Percentiles rank a stretch among this genome's conserved stretches.
Evolutionary conservation across 2,329 filamentous ascomycete species (phyloP).

Genomic region (Monosporascus cannonballus): DNA sequence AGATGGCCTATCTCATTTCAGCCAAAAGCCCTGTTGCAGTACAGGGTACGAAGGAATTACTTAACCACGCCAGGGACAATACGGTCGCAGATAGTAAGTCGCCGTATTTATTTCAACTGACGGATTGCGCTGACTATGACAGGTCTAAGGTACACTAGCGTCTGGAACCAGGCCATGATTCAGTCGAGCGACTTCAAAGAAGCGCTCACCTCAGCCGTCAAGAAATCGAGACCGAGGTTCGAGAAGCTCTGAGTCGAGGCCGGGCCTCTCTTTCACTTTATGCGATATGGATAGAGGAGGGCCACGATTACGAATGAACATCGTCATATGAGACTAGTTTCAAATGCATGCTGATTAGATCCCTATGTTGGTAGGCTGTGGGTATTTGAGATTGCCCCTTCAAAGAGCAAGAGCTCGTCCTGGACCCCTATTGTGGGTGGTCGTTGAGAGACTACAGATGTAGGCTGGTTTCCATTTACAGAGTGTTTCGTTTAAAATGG

Average conservation of each 20-base stretch:
- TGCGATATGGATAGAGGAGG: too few species aligned
- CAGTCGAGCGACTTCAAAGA: conserved; percentile 73
- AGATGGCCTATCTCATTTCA: conserved; percentile 49
- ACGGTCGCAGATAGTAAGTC: conserved; percentile 65
- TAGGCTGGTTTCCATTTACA: background rate
- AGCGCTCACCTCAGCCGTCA: conserved; percentile 69
- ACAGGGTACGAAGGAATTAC: conserved; percentile 25
- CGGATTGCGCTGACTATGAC: conserved; percentile 13
- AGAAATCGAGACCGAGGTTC: conserved; percentile 76
- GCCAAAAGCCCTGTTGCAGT: conserved; percentile 70
- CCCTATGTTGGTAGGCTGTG: too few species aligned
- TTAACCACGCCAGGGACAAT: conserved; percentile 60
- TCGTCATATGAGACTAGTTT: background rate
- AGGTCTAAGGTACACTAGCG: conserved; percentile 73
- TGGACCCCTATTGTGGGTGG: too few species aligned
- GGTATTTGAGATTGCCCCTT: too few species aligned
- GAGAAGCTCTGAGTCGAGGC: conserved; percentile 61
- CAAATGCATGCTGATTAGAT: too few species aligned
- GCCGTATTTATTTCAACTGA: background rate
- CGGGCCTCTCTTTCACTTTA: background rate
- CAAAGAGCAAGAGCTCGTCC: too few species aligned
- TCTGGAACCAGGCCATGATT: conserved; percentile 82
- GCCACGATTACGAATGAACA: background rate
- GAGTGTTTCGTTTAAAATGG: background rate
- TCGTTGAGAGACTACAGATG: background rate